Evolutionary conservation across 1,139 yeast genomes (phyloP), one percentile per base, ranked within the genome.

Genomic region (Candida sojae): DNA sequence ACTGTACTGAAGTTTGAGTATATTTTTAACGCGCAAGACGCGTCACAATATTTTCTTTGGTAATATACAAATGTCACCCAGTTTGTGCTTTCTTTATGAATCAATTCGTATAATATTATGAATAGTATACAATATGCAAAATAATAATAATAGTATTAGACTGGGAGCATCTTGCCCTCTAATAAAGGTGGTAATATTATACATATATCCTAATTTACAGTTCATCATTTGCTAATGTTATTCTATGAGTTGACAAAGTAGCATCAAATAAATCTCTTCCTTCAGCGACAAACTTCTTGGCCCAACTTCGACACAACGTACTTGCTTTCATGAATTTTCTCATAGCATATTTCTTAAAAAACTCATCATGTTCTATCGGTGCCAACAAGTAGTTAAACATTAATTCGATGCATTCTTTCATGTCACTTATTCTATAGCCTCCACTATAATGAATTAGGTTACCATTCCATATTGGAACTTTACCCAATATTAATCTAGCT

Each of bases 311-410:
- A 54, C 97, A 90, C 53, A 89, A 75, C 31, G 89, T 80, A 48
- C 96, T 86, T 29, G 96, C 97, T 67, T 89, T 89, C 89, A 93
- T 86, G 64, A 87, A 91, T 63, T 90, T 85, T 63, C 93, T 84
- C 37, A 95, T 84, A 41, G 97, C 96, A 65, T 93, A 93, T 70
- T 93, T 93, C 66, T 90, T 90, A 74, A 90, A 92, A 61, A 92
- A 89, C 62, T 91, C 97, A 62, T 91, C 97, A 66, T 92, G 97
- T 50, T 82, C 84, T 42, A 90, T 89, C n/a, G 96, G 96, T 42
- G 85, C 78, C 40, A 85, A 82, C 56, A 93, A 75, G 66, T 88
- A 92, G 62, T 86, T 89, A 64, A 88, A 78, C 58, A 92, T 82
- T 71, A 86, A 75, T 54, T 83, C 84, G 47, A 88, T 82, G 51